Percentiles rank a stretch among this genome's conserved stretches.
Conservation (phyloP, 148 eudicot genomes). For the Vaccinium darrowii region DNA sequence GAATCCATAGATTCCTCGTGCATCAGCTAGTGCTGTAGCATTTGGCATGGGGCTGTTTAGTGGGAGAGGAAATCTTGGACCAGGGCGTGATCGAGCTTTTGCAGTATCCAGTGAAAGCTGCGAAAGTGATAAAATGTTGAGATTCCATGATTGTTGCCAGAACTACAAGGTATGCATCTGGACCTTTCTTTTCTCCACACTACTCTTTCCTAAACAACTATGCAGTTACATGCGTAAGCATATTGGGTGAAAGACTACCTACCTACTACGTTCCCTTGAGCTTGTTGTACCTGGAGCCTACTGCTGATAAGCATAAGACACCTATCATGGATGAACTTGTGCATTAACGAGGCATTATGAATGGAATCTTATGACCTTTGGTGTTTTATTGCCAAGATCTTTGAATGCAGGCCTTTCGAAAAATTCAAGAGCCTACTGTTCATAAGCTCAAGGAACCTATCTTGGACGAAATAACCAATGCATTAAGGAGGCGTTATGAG, state of each 20-base stretch:
- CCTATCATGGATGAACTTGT: background rate
- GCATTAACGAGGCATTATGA: background rate
- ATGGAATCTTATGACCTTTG: background rate
- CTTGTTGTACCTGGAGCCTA: background rate
- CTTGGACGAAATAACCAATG: constrained; percentile 55
- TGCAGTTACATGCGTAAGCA: background rate
- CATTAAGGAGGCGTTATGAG: constrained; percentile 58
- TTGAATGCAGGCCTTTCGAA: constrained; percentile 56
- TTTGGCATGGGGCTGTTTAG: constrained; percentile 93
- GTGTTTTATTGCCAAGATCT: background rate
- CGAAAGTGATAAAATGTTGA: constrained; percentile 81
- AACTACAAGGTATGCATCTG: constrained; percentile 72
- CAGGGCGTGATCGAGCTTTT: constrained; percentile 81
- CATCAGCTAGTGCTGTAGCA: constrained; percentile 98
- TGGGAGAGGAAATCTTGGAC: constrained; percentile 83
- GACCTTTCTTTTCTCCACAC: constrained; percentile 11
- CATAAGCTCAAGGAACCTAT: constrained; percentile 80
- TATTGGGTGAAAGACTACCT: background rate
- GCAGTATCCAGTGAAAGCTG: constrained; percentile 92
- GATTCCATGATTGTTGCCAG: constrained; percentile 94
- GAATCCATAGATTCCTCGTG: constrained; percentile 72
- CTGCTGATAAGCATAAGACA: background rate
- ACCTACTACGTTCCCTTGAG: background rate
- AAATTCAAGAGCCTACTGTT: constrained; percentile 77
- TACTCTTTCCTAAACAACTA: background rate